Evolutionary conservation across 2,329 filamentous ascomycete species (phyloP), one percentile per base, ranked within the genome.

Genomic region (Fusarium chlamydosporum): DNA sequence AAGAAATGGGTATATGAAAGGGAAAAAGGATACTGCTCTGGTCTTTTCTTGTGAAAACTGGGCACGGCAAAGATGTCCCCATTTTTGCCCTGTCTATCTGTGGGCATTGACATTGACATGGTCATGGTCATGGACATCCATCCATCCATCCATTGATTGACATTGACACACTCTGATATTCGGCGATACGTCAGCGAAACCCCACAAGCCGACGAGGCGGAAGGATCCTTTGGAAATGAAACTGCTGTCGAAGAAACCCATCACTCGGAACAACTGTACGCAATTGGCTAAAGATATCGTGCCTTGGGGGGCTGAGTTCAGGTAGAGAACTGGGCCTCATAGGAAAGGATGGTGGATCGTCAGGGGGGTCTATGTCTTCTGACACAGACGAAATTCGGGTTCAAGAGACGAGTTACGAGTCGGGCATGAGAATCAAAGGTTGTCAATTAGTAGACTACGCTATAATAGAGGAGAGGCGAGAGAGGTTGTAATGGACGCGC

Each of bases 181-280:
- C 35, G 33, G 45, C 66, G 52, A 63, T 65, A 61, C 66, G 66
- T 67, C 61, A 62, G 48, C 47, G 37, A 16, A 31, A 62, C 61
- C 64, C 66, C 66, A 69, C 66, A 16, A 7, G 34, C 57, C 27
- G 47, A 35, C 42, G 60, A 61, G 43, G 56, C 42, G 27, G 38
- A 53, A 57, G 43, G 65, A 33, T 31, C 42, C 43, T 38, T 55
- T 48, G 43, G 51, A 69, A 69, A 67, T 69, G 61, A 59, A 67
- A 55, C 47, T 68, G 42, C 26, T 47, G 41, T 62, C 27, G 61
- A 34, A 46, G 56, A 66, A 50, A 35, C n/a, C 26, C 61, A 51
- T 68, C 46, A 43, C 13, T 20, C 8, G n/a, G 34, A 16, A 51
- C 26, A 13, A 23, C 23, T 41, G 38, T 41, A 41, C 20, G 38